Evolutionary conservation across 257 asterid species (phyloP).

Genomic region (Hygrophila difformis): DNA sequence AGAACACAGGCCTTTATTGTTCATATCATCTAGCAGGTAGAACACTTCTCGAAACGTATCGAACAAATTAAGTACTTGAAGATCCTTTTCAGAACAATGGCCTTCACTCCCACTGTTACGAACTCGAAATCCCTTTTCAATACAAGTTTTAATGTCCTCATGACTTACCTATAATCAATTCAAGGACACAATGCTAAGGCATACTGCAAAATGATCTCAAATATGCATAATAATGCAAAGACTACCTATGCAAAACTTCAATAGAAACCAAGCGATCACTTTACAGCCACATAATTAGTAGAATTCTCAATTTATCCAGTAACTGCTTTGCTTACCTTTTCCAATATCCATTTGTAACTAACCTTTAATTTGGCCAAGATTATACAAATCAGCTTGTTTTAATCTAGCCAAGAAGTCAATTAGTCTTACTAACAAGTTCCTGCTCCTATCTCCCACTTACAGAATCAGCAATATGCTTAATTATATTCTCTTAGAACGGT

Average conservation of each 20-base stretch:
- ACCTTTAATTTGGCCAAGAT: background rate
- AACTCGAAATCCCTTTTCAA: conserved; percentile 48
- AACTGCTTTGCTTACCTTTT: background rate
- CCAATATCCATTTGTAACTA: background rate
- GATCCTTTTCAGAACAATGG: conserved; percentile 20
- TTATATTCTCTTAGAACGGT: background rate
- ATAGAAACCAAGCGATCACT: too few relatives aligned
- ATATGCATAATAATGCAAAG: conserved; percentile 1
- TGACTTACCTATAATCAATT: conserved; percentile 38
- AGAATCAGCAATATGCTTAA: background rate
- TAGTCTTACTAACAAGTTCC: background rate
- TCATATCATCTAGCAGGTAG: conserved; percentile 51
- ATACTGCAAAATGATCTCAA: conserved; percentile 6
- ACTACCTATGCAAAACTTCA: too few relatives aligned
- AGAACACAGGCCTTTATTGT: conserved; percentile 47
- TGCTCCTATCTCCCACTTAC: background rate
- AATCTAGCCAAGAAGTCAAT: background rate
- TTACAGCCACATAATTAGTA: too few relatives aligned
- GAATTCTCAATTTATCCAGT: too few relatives aligned
- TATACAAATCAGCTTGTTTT: background rate
- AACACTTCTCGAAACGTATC: conserved; percentile 25
- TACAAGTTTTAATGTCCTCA: conserved; percentile 39
- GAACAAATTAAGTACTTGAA: conserved; percentile 19
- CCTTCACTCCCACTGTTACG: conserved; percentile 16
- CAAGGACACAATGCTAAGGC: background rate